Percentiles rank a stretch among this genome's conserved stretches.
Evolutionary conservation across 2,329 filamentous ascomycete genomes (phyloP).

Genomic region (Sordariomycetes sp.): DNA sequence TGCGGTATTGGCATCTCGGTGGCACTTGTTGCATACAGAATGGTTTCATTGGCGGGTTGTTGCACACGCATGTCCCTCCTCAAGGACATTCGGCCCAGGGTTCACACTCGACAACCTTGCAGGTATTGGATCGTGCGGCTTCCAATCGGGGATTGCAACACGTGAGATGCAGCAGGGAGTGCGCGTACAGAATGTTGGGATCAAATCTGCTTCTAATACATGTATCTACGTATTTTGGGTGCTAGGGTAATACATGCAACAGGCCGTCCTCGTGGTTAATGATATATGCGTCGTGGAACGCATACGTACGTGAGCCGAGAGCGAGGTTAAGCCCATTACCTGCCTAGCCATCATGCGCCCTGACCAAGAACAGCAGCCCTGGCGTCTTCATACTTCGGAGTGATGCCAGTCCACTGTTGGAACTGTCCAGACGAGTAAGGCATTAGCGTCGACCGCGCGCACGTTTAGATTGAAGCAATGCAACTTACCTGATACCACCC

Average conservation of each 20-base stretch:
- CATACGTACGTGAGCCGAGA: background rate
- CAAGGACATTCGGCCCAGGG: too few relatives aligned
- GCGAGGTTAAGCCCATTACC: background rate
- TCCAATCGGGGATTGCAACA: too few relatives aligned
- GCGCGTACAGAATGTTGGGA: too few relatives aligned
- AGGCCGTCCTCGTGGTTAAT: background rate
- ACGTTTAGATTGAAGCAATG: conserved; percentile 1
- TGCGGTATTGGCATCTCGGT: background rate
- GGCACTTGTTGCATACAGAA: too few relatives aligned
- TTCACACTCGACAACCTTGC: too few relatives aligned
- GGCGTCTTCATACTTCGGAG: conserved; percentile 57
- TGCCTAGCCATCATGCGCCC: background rate
- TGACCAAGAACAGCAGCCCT: conserved; percentile 42
- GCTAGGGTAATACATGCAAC: too few relatives aligned
- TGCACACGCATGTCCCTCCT: too few relatives aligned
- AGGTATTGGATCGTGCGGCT: too few relatives aligned
- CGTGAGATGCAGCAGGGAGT: too few relatives aligned
- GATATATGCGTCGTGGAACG: background rate
- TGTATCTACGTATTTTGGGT: too few relatives aligned
- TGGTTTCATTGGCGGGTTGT: too few relatives aligned
- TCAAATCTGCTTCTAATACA: too few relatives aligned
- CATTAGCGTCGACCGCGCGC: background rate
- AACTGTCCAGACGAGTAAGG: conserved; percentile 34
- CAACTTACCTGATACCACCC: conserved; percentile 68
- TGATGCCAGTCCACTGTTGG: conserved; percentile 74